phyloP scores from a whole-genome alignment of 805 yeast genomes.

The Cyberlindnera samutprakarnensis region DNA sequence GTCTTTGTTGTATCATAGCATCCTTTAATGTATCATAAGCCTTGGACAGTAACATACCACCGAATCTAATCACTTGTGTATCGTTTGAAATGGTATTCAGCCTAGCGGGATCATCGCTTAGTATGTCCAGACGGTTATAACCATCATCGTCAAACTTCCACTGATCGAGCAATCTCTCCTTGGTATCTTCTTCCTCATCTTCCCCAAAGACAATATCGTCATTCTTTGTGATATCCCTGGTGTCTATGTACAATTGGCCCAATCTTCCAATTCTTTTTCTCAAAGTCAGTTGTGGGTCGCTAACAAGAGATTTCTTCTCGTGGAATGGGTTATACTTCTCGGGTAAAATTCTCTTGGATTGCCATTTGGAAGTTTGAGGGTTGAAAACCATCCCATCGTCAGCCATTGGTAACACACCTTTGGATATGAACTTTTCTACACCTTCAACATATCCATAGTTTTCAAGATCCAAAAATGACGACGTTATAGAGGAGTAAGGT shows the following conservation, averaged over 20 bases:
- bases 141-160: conserved; percentile 58
- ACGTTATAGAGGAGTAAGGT: conserved; percentile 75
- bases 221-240: conserved; percentile 64
- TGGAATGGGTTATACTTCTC: conserved; percentile 32
- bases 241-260: conserved; percentile 65
- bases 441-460: conserved; percentile 41
- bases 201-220: conserved; percentile 30
- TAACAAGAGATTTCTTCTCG: conserved; percentile 25
- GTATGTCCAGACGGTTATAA: conserved; percentile 36
- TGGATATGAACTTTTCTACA: conserved; percentile 16
- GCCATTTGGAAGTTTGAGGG: conserved; percentile 16
- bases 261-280: conserved; percentile 72
- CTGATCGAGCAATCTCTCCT: conserved; percentile 45
- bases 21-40: conserved; percentile 76
- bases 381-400: conserved; percentile 25
- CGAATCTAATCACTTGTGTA: conserved; percentile 86
- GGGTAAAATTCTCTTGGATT: conserved; percentile 23
- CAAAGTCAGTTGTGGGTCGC: conserved; percentile 45
- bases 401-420: conserved; percentile 19
- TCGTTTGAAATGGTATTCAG: conserved; percentile 77
- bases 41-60: conserved; percentile 83
- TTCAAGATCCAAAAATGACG: conserved; percentile 58
- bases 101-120: conserved; percentile 72
- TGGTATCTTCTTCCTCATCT: conserved; percentile 23
- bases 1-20: conserved; percentile 55